A percentile compares a stretch with the other conserved stretches of the same genome.
Conservation (phyloP, 768 basidiomycete genomes). For the Agrocybe pediades region DNA sequence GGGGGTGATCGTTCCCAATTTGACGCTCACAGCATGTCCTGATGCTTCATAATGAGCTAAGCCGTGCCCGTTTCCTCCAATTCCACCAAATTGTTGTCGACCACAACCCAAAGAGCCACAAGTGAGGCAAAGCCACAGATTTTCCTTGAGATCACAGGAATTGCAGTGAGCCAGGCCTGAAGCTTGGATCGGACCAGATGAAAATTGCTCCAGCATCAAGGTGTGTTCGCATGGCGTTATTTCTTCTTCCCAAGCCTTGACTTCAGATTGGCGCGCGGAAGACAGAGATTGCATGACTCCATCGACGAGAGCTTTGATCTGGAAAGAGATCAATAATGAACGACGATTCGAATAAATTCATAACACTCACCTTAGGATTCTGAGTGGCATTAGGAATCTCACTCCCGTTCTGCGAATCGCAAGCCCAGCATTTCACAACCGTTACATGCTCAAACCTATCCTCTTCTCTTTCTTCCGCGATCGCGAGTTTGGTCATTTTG, state of each 20-base stretch:
- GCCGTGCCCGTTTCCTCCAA: slow-evolving; percentile 89
- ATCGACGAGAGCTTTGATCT: slow-evolving; percentile 61
- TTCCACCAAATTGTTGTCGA: slow-evolving; percentile 77
- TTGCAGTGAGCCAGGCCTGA: slow-evolving; percentile 80
- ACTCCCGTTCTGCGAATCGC: slow-evolving; percentile 51
- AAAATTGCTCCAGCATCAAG: slow-evolving; percentile 43
- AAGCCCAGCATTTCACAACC: slow-evolving; percentile 75
- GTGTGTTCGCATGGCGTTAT: slow-evolving; percentile 85
- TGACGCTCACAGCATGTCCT: slow-evolving; percentile 82
- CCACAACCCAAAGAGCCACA: slow-evolving; percentile 94
- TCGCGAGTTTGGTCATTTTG: slow-evolving; percentile 89
- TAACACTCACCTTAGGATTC: slow-evolving; percentile 33
- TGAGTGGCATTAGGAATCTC: slow-evolving; percentile 42
- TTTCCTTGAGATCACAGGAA: slow-evolving; percentile 83
- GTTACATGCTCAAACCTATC: slow-evolving; percentile 80
- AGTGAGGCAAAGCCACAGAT: slow-evolving; percentile 93
- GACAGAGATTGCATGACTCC: slow-evolving; percentile 81
- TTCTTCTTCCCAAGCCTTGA: slow-evolving; percentile 98
- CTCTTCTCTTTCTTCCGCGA: slow-evolving; percentile 82
- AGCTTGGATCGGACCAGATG: slow-evolving; percentile 48
- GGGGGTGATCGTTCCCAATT: slow-evolving; percentile 94
- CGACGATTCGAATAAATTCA: not conserved
- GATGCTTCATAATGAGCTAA: slow-evolving; percentile 74
- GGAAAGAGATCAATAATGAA: slow-evolving; percentile 4
- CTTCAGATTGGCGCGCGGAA: slow-evolving; percentile 89